Conservation (phyloP, 257 asterid genomes). For the Nicotiana sylvestris region DNA sequence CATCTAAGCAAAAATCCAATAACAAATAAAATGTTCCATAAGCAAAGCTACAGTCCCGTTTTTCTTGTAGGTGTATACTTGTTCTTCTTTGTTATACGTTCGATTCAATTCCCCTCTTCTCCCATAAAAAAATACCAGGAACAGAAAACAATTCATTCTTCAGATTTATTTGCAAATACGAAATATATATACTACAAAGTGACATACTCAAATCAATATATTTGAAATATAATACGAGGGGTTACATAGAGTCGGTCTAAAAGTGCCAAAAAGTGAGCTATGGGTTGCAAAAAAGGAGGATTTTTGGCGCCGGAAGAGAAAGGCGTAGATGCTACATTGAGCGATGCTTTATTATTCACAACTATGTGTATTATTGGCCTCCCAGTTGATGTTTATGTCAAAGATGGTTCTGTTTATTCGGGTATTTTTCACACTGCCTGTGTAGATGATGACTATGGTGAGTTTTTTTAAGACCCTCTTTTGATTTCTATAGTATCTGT, state of each 20-base stretch:
- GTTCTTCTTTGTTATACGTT: neutral
- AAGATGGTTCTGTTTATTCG: slow-evolving; percentile 78
- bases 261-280: slow-evolving; percentile 19
- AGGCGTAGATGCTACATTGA: slow-evolving; percentile 29
- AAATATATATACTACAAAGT: neutral
- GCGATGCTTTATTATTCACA: slow-evolving; percentile 58
- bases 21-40: neutral
- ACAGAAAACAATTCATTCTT: neutral
- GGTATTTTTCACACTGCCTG: slow-evolving; percentile 82
- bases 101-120: neutral
- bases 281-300: slow-evolving; percentile 59
- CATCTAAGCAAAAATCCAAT: neutral
- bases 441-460: slow-evolving; percentile 63
- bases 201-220: neutral
- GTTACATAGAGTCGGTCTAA: neutral
- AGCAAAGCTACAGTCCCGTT: neutral
- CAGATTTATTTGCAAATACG: slow-evolving; percentile 1
- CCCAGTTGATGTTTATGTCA: slow-evolving; percentile 76
- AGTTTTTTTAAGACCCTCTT: slow-evolving; percentile 4
- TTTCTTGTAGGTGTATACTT: neutral
- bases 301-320: slow-evolving; percentile 27
- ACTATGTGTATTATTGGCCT: slow-evolving; percentile 73
- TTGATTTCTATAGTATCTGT: neutral
- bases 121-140: neutral
- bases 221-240: neutral